Base-by-base conservation (phyloP, 2,329 filamentous ascomycete species). In the Drechslerella coelobrocha region DNA sequence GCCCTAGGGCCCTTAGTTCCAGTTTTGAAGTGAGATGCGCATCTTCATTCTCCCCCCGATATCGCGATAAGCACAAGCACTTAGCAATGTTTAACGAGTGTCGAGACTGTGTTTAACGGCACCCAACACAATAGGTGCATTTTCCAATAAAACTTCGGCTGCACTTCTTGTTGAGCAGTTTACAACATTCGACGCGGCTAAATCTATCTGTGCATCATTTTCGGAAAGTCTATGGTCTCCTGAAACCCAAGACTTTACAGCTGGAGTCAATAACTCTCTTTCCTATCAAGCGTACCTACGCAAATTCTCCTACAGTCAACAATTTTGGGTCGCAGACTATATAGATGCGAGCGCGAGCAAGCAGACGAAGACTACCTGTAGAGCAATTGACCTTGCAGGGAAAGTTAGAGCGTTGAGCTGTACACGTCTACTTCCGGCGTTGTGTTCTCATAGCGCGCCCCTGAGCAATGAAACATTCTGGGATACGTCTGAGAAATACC, bases 401-500 rank as follows among this genome's bases (percentile, higher is more conserved):
- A 47, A 69, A 31, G 55, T 78, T 10, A 72, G 75, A 9, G 29
- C 63, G 3, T 55, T 69, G 21, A 53, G 63, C 41, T 37, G 47
- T 59, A 56, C 60, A 23, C 39, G 73, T 21, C 59, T 66, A 21
- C 75, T 81, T 2, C 78, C 78, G 2, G 79, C 77, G 0, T 61
- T 82, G 14, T 82, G 81, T 69, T 79, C 80, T 2, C 80, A 82
- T 61, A 78, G 79, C 2, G 81, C 81, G 1, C 80, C 81, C 0
- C 80, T 80, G 60, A 81, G 80, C 9, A 79, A 76, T 29, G 59
- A 72, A 8, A 74, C 75, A 0, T 76, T 63, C 0, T 76, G 78
- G 29, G 79, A 81, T 63, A 79, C 73, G 2, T 76, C 75, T 34
- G 56, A 74, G 31, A 76, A 74, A 61, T 81, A 79, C 78, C 78